Evolutionary conservation across 2,329 filamentous ascomycete species (phyloP), one percentile per base, ranked within the genome.

Genomic region (Sporothrix schenckii): DNA sequence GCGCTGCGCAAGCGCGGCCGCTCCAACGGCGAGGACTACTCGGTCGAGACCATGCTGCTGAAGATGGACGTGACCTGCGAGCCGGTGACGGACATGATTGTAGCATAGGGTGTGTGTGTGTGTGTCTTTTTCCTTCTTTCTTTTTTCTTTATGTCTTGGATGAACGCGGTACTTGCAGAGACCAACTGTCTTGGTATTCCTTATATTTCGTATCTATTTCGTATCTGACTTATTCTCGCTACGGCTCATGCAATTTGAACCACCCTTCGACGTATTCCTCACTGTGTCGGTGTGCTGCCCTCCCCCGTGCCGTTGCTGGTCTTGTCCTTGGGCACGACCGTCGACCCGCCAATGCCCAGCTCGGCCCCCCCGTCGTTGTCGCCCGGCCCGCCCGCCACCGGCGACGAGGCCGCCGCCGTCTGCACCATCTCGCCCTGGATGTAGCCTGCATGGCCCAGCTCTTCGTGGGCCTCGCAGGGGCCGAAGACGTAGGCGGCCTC

Each of bases 401-500:
- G 16, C 2, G 24, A 34, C 34, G 52, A 13, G 0, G 53, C 7
- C 2, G 53, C 67, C 11, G 41, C 50, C 30, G 66, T 70, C 39
- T 61, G 61, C 0, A 75, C 65, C 50, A 69, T 70, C 67, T 75
- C 71, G 50, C 75, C 75, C 71, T 76, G 75, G 66, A 76, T 75
- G 60, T 75, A 76, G 13, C 75, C 75, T 2, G 58, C 50, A 5
- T 39, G 54, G 19, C 58, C 66, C 30, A 66, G 60, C 73, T 75
- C 73, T 0, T 74, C 74, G 41, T 76, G 75, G 4, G 73, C 72
- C 19, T 76, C 75, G 27, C 75, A 76, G 1, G 75, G 74, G 0
- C 74, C 75, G 66, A 79, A 79, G 6, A 77, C 77, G 66, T 81
- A 82, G 4, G 83, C 80, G 41, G 80, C 79, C 74, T 85, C 83